Percentiles rank a stretch among this genome's conserved stretches.
These are phyloP conservation scores for Penicillium rolfsii DNA, from an alignment of 2,329 filamentous ascomycete genomes.

Conservation along the genomic window DNA sequence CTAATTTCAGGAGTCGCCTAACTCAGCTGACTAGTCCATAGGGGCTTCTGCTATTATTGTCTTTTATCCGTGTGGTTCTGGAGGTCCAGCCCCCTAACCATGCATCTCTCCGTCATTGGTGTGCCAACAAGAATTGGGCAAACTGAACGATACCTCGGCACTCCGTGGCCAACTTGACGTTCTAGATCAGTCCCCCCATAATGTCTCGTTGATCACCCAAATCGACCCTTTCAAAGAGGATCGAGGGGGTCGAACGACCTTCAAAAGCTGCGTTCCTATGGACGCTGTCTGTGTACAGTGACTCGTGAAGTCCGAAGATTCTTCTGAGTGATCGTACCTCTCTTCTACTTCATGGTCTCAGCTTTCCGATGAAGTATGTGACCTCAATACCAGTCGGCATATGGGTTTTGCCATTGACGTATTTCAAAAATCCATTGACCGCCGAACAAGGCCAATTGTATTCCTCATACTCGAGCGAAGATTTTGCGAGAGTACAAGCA, in stretches of 20 bases:
- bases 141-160: neutral
- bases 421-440: neutral
- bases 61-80: neutral
- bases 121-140: neutral
- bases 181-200: neutral
- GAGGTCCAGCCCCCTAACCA: neutral
- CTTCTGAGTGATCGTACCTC: neutral
- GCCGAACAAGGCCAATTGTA: neutral
- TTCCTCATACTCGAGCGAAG: slow-evolving; percentile 7
- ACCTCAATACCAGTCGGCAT: neutral
- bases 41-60: neutral
- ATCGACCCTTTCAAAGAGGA: neutral
- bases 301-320: neutral
- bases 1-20: neutral
- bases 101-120: neutral
- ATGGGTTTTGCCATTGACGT: neutral
- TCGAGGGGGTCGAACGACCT: neutral
- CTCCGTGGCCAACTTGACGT: neutral
- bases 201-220: neutral
- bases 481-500: slow-evolving; percentile 12
- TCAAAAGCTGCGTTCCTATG: neutral
- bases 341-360: neutral
- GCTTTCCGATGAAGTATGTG: neutral
- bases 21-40: neutral
- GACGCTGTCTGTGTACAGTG: neutral